Conservation (phyloP, 306 rosid species). For the Lathyrus oleraceus region DNA sequence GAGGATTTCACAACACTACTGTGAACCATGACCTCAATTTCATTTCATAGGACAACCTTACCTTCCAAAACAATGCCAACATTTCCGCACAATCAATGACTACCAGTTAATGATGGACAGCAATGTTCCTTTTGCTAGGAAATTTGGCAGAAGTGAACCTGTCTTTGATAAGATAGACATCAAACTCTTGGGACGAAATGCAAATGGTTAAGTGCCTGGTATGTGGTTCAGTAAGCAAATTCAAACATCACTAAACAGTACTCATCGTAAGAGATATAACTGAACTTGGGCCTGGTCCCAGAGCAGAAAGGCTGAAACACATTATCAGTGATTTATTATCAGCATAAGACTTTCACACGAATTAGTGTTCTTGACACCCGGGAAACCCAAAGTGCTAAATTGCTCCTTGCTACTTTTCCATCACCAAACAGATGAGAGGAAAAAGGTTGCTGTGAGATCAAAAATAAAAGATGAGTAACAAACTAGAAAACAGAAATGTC, state of each 20-base stretch:
- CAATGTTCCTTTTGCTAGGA: conserved; percentile 50
- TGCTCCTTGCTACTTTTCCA: conserved; percentile 24
- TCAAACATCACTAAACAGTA: conserved; percentile 24
- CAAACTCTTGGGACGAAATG: conserved; percentile 44
- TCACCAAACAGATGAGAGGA: conserved; percentile 25
- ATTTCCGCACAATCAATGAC: conserved; percentile 39
- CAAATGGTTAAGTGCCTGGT: conserved; percentile 39
- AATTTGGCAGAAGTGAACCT: conserved; percentile 41
- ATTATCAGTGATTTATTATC: conserved; percentile 42
- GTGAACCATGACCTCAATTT: conserved; percentile 55
- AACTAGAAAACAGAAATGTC: conserved; percentile 25
- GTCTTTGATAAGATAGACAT: conserved; percentile 47
- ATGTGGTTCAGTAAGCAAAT: conserved; percentile 39
- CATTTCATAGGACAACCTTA: conserved; percentile 52
- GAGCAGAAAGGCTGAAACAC: conserved; percentile 46
- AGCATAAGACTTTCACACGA: conserved; percentile 35
- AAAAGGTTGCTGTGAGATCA: conserved; percentile 33
- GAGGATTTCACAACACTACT: conserved; percentile 54
- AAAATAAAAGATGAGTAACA: conserved; percentile 40
- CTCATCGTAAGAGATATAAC: conserved; percentile 36
- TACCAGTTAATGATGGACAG: conserved; percentile 45
- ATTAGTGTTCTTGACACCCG: conserved; percentile 38
- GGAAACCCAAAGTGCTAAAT: conserved; percentile 1
- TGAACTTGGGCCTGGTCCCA: conserved; percentile 44
- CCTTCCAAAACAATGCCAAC: conserved; percentile 50